Conservation (phyloP, 495 filamentous ascomycete genomes). For the Daldinia grandis region DNA sequence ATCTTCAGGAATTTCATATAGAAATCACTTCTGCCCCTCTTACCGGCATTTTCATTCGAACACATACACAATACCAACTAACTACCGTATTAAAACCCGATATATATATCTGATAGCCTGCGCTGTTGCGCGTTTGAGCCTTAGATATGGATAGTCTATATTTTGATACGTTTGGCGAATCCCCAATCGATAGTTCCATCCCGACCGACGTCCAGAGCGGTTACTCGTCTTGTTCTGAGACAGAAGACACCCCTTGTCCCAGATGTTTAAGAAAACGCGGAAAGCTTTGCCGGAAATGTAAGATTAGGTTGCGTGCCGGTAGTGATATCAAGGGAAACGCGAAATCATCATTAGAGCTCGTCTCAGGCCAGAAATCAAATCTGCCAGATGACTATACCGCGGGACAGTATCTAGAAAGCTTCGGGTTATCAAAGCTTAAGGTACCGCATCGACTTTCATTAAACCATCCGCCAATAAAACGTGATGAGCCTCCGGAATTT, state of each 20-base stretch:
- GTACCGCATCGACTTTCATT: background rate
- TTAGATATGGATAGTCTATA: background rate
- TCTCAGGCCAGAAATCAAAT: background rate
- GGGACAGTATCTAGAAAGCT: background rate
- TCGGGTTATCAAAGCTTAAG: background rate
- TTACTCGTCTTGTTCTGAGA: background rate
- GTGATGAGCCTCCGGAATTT: too few species aligned
- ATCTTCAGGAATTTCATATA: background rate
- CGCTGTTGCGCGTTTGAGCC: background rate
- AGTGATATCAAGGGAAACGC: background rate
- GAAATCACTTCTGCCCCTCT: background rate
- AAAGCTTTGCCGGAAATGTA: conserved; percentile 1
- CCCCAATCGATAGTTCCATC: background rate
- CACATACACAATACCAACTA: background rate
- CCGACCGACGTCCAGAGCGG: background rate
- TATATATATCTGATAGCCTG: too few species aligned
- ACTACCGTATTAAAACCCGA: too few species aligned
- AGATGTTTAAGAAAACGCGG: background rate
- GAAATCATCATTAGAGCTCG: background rate
- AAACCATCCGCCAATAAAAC: background rate
- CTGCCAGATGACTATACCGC: background rate
- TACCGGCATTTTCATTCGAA: background rate
- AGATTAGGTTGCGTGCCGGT: background rate
- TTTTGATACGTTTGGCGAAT: conserved; percentile 1
- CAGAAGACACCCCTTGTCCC: background rate